phyloP scores from a whole-genome alignment of 495 filamentous ascomycete genomes.

The Clavariopsis aquatica region DNA sequence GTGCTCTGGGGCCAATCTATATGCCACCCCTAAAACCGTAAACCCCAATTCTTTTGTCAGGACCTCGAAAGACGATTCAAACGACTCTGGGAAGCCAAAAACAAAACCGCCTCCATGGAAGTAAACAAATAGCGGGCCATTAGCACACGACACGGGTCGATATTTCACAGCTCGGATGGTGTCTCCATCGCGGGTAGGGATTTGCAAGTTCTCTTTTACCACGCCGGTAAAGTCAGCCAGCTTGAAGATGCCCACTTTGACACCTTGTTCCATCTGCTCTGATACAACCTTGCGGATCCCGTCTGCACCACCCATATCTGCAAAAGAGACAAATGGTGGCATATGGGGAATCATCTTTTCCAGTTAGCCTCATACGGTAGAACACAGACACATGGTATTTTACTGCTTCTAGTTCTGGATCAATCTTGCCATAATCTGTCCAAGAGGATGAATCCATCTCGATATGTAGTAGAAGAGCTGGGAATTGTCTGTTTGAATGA shows the following conservation, averaged over 20 bases:
- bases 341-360: conserved; percentile 5
- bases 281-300: not conserved
- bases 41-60: conserved; percentile 42
- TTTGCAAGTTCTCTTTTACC: conserved; percentile 25
- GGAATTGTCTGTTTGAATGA: too few species aligned
- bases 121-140: conserved; percentile 47
- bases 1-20: conserved; percentile 46
- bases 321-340: conserved; percentile 16
- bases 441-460: conserved; percentile 28
- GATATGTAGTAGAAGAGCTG: too few species aligned
- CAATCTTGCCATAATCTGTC: conserved; percentile 31
- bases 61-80: conserved; percentile 38
- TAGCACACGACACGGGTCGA: conserved; percentile 38
- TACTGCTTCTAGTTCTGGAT: conserved; percentile 33
- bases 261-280: conserved; percentile 6
- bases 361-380: not conserved
- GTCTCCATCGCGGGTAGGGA: conserved; percentile 29
- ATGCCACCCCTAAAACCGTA: conserved; percentile 47
- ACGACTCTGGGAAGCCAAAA: conserved; percentile 44
- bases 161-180: conserved; percentile 15
- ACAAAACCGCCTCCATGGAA: conserved; percentile 51
- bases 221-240: conserved; percentile 15
- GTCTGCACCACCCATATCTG: conserved; percentile 6
- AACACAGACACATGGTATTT: not conserved
- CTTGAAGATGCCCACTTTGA: conserved; percentile 20